Evolutionary conservation across 2,329 filamentous ascomycete genomes (phyloP).

Genomic region (Pseudogymnoascus destructans): DNA sequence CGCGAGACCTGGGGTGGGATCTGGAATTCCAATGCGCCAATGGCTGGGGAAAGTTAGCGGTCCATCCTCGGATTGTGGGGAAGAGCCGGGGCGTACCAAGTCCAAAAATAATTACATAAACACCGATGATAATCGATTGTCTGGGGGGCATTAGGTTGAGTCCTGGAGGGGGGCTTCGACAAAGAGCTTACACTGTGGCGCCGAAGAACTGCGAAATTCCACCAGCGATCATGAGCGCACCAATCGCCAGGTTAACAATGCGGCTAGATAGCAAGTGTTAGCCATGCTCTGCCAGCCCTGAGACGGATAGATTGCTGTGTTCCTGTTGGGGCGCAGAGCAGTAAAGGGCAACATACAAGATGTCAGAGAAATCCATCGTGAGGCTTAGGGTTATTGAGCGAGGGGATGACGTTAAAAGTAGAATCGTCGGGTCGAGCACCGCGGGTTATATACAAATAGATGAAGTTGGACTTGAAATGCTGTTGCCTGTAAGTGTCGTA

Average conservation of each 20-base stretch:
- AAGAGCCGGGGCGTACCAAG: slow-evolving; percentile 43
- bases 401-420: background rate
- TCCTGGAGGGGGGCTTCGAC: background rate
- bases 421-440: background rate
- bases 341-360: slow-evolving; percentile 52
- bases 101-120: slow-evolving; percentile 86
- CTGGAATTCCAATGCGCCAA: slow-evolving; percentile 57
- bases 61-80: background rate
- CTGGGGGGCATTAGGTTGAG: slow-evolving; percentile 29
- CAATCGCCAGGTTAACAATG: slow-evolving; percentile 83
- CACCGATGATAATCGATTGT: slow-evolving; percentile 62
- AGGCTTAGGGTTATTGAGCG: background rate
- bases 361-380: slow-evolving; percentile 82
- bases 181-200: slow-evolving; percentile 19
- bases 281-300: slow-evolving; percentile 16
- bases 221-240: slow-evolving; percentile 74
- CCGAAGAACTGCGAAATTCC: slow-evolving; percentile 62
- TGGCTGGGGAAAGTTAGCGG: background rate
- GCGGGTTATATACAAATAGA: background rate
- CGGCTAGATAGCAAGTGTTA: slow-evolving; percentile 46
- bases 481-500: slow-evolving; percentile 8
- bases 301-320: slow-evolving; percentile 9
- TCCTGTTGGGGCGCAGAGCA: slow-evolving; percentile 13
- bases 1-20: slow-evolving; percentile 84
- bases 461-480: background rate